Evolutionary conservation across 352 stramenopile genomes (phyloP).

Genomic region (Phytophthora hibernalis): DNA sequence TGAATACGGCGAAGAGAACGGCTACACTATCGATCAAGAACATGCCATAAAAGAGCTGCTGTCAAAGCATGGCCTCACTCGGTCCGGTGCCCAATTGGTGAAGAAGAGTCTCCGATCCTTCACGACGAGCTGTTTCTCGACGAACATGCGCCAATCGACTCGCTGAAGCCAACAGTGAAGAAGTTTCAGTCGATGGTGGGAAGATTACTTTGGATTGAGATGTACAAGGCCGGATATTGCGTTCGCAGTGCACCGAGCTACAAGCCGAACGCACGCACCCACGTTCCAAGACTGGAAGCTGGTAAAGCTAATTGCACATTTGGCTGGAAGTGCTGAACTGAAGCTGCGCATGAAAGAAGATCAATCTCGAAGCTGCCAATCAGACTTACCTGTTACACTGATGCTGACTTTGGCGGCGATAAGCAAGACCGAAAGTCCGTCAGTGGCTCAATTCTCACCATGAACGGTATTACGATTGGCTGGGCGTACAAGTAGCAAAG

Average conservation of each 20-base stretch:
- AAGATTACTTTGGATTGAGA: conserved; percentile 5
- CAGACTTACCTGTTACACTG: background rate
- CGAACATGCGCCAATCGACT: background rate
- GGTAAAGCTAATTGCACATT: conserved; percentile 2
- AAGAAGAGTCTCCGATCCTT: background rate
- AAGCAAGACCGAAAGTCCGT: conserved; percentile 3
- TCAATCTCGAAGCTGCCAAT: background rate
- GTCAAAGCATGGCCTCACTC: background rate
- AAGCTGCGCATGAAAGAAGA: conserved; percentile 3
- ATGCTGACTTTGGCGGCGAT: conserved; percentile 11
- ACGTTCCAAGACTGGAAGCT: background rate
- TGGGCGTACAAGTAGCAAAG: conserved; percentile 9
- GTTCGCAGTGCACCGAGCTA: conserved; percentile 2
- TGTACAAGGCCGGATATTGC: conserved; percentile 15
- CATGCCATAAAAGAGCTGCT: background rate
- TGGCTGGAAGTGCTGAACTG: background rate
- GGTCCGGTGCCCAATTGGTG: background rate
- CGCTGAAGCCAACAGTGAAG: background rate
- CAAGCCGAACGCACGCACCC: background rate
- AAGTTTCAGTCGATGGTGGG: conserved; percentile 13
- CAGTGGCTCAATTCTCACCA: background rate
- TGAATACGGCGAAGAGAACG: background rate
- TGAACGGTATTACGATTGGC: background rate
- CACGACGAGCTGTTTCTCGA: background rate
- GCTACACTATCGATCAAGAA: conserved; percentile 2